phyloP scores from a whole-genome alignment of 2,329 filamentous ascomycete species.

The Aulographum hederae region DNA sequence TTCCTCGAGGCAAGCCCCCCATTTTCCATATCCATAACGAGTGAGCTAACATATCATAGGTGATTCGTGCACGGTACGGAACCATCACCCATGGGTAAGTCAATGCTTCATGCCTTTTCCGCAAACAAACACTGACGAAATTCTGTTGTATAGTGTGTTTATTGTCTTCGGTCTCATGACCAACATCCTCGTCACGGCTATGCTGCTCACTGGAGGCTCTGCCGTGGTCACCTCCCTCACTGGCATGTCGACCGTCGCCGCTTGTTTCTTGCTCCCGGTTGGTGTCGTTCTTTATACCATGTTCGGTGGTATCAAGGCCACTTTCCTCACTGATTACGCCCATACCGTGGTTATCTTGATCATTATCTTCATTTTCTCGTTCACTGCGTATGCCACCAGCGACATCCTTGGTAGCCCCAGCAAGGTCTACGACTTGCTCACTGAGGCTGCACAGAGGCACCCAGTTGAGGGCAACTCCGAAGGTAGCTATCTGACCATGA shows the following conservation, averaged over 20 bases:
- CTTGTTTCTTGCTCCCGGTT: slow-evolving; percentile 66
- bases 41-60: too few species aligned
- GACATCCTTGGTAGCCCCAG: slow-evolving; percentile 54
- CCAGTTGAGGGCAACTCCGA: slow-evolving; percentile 64
- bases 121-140: slow-evolving; percentile 72
- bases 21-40: too few species aligned
- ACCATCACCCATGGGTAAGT: slow-evolving; percentile 48
- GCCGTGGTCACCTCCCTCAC: slow-evolving; percentile 56
- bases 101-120: slow-evolving; percentile 62
- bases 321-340: slow-evolving; percentile 70
- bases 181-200: slow-evolving; percentile 73
- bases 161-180: slow-evolving; percentile 9
- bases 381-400: slow-evolving; percentile 63
- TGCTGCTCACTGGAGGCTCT: slow-evolving; percentile 71
- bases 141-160: too few species aligned
- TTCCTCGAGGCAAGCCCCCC: too few species aligned
- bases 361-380: slow-evolving; percentile 71
- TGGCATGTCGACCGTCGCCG: slow-evolving; percentile 59
- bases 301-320: slow-evolving; percentile 64
- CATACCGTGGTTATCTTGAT: slow-evolving; percentile 74
- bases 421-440: slow-evolving; percentile 61
- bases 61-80: slow-evolving; percentile 67
- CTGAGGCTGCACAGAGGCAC: slow-evolving; percentile 46
- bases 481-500: slow-evolving; percentile 78
- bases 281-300: slow-evolving; percentile 68